Conservation (phyloP, 2,329 filamentous ascomycete genomes). For the Fusarium scirpi region DNA sequence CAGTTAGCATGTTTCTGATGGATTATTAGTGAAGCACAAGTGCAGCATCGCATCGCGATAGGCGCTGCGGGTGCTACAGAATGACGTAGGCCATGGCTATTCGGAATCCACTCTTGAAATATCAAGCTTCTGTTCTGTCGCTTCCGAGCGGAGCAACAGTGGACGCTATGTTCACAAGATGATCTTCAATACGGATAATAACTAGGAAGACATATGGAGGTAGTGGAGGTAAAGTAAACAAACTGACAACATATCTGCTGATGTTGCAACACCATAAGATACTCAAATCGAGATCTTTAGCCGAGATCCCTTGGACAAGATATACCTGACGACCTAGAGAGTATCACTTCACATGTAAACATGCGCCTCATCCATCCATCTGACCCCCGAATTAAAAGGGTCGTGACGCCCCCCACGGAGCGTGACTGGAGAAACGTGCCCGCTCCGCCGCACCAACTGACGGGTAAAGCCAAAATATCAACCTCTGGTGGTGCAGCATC, state of each 20-base stretch:
- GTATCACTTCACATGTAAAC: conserved; percentile 32
- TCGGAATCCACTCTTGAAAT: conserved; percentile 22
- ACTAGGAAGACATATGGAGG: neutral
- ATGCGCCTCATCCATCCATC: conserved; percentile 37
- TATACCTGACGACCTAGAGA: conserved; percentile 7
- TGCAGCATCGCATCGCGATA: conserved; percentile 37
- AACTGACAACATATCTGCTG: neutral
- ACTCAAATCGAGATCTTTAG: conserved; percentile 20
- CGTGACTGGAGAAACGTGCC: conserved; percentile 35
- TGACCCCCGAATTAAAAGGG: conserved; percentile 22
- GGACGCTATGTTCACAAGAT: conserved; percentile 8
- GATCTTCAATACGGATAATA: neutral
- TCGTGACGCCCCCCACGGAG: conserved; percentile 35
- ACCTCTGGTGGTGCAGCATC: conserved; percentile 9
- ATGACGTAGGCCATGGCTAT: conserved; percentile 44
- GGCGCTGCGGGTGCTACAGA: conserved; percentile 37
- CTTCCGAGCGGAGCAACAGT: conserved; percentile 7
- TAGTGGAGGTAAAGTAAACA: neutral
- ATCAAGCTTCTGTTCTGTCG: conserved; percentile 28
- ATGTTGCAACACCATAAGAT: neutral
- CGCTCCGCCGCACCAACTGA: conserved; percentile 19
- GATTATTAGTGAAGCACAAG: conserved; percentile 23
- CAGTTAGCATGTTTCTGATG: conserved; percentile 6
- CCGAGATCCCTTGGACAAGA: conserved; percentile 25
- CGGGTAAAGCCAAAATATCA: conserved; percentile 1